These are phyloP conservation scores for Pelargonium cotyledonis DNA, from an alignment of 441 rosid species.

Conservation along the genomic window DNA sequence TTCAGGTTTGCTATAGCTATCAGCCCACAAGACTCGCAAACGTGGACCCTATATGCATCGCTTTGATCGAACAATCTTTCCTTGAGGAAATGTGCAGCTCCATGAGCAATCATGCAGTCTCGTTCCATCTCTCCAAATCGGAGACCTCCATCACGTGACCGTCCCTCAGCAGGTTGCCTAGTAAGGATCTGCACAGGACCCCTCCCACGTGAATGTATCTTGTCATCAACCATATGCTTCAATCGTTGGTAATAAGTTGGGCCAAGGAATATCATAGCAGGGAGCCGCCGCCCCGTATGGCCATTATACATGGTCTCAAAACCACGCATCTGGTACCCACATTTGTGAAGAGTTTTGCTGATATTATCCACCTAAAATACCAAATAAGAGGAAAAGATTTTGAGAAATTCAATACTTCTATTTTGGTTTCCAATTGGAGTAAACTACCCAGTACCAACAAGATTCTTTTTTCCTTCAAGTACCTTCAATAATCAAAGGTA, in stretches of 20 bases:
- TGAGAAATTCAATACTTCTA: background rate
- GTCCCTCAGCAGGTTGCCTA: conserved; percentile 95
- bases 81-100: conserved; percentile 85
- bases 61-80: conserved; percentile 96
- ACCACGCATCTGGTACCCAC: conserved; percentile 99
- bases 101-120: conserved; percentile 98
- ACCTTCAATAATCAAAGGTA: background rate
- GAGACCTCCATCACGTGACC: conserved; percentile 95
- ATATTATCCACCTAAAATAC: conserved; percentile 80
- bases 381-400: conserved; percentile 3
- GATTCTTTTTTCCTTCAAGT: background rate
- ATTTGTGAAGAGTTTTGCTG: conserved; percentile 93
- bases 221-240: conserved; percentile 98
- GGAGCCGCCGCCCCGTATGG: conserved; percentile 84
- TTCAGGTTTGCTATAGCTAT: conserved; percentile 90
- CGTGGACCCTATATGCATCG: conserved; percentile 93
- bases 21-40: conserved; percentile 83
- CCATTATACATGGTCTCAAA: conserved; percentile 98
- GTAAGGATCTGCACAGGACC: conserved; percentile 95
- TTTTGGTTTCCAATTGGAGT: background rate
- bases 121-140: conserved; percentile 99
- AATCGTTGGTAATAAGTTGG: conserved; percentile 95
- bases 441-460: background rate
- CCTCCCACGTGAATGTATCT: conserved; percentile 96
- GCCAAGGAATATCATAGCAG: conserved; percentile 91